phyloP scores from a whole-genome alignment of 345 rosid genomes.

The Adansonia digitata region DNA sequence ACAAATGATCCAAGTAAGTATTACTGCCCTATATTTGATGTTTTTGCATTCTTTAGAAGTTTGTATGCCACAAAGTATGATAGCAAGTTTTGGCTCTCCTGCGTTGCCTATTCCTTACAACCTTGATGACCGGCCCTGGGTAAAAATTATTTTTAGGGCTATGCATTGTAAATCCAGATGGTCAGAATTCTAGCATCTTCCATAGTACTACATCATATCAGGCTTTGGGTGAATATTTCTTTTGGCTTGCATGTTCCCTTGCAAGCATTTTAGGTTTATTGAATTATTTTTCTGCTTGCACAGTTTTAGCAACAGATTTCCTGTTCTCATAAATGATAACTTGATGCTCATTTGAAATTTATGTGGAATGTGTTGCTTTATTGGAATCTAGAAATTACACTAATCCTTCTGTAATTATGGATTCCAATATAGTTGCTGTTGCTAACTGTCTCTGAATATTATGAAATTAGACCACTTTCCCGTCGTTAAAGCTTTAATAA shows the following conservation, averaged over 20 bases:
- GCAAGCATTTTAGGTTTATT: not conserved
- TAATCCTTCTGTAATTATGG: not conserved
- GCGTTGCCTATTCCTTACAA: not conserved
- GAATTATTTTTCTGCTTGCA: not conserved
- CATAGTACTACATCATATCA: not conserved
- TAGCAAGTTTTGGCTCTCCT: not conserved
- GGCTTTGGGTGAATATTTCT: not conserved
- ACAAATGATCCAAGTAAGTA: constrained; percentile 88
- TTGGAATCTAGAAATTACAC: not conserved
- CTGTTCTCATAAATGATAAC: not conserved
- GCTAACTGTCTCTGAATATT: not conserved
- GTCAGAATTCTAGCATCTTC: not conserved
- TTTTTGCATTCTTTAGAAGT: not conserved
- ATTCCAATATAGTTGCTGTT: not conserved
- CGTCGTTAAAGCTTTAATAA: not conserved
- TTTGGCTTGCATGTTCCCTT: not conserved
- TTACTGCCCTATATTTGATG: not conserved
- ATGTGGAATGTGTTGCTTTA: not conserved
- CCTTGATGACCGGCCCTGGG: not conserved
- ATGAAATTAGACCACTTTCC: not conserved
- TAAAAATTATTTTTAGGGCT: not conserved
- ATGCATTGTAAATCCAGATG: not conserved
- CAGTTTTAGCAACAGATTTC: not conserved
- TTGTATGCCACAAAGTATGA: not conserved
- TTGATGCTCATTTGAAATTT: not conserved